Evolutionary conservation across 441 rosid species (phyloP), one percentile per base, ranked within the genome.

Genomic region (Populus hybrid): DNA sequence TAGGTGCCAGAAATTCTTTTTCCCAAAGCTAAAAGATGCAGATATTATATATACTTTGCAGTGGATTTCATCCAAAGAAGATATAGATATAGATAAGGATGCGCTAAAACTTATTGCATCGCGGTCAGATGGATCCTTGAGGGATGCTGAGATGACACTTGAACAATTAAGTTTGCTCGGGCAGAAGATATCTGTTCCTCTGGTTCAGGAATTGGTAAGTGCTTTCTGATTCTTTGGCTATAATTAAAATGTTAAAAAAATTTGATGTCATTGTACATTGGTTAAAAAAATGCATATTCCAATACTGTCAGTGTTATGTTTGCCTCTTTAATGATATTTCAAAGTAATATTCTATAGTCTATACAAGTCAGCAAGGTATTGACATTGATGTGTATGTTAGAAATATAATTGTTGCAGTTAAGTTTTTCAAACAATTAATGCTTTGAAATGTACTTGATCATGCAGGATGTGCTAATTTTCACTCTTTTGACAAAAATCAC

Each of bases 71-170:
- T 87, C 96, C 64, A 94, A 88, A 84, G 99, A 96, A 86, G 89
- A 84, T 73, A 75, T 95, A 32, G 91, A 90, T 77, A 93, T 97
- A 61, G 97, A 95, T 73, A 89, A 85, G 83, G 95, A 95, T 84
- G 99, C 99, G 1, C 80, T 95, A 69, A 97, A 95, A 85, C 97
- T 97, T 79, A 95, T 97, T 77, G 97, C 99, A 65, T 93, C 99
- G 10, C 89, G 95, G 79, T 97, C 99, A 14, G 99, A 95, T 84
- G 99, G 99, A 79, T 97, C 99, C 3, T 83, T 97, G 83, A 88
- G 99, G 84, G 99, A 97, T 88, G 98, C 99, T 28, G 94, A 91
- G 83, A 97, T 97, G 99, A 97, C 99, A 76, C 90, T 97, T 73
- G 98, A 97, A 84, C 99, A 97, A 78, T 86, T 97, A 59, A 91